Conservation (phyloP, 371 early-diverging fungal species). For the Funneliformis caledonium region DNA sequence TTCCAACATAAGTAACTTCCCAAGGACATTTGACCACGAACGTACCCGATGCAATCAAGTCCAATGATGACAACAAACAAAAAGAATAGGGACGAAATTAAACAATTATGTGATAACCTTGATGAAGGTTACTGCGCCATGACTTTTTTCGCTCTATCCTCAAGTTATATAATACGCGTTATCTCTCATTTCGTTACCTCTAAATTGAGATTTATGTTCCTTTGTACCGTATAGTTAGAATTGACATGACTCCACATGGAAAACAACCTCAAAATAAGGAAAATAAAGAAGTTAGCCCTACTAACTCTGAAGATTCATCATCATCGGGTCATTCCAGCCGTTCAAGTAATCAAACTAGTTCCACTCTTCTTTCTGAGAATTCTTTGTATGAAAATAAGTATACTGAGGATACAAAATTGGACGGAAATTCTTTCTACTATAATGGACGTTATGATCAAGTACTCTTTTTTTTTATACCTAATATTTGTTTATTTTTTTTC, state of each 20-base stretch:
- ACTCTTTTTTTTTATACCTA: background rate
- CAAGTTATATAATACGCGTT: background rate
- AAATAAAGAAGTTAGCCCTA: slow-evolving; percentile 11
- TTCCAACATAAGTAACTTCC: background rate
- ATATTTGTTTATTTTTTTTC: no score
- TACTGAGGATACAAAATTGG: background rate
- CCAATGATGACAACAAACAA: background rate
- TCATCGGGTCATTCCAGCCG: slow-evolving; percentile 27
- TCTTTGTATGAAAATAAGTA: slow-evolving; percentile 20
- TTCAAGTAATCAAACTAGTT: slow-evolving; percentile 17
- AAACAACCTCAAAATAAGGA: slow-evolving; percentile 13
- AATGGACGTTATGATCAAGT: background rate
- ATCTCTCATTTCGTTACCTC: background rate
- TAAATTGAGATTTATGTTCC: background rate
- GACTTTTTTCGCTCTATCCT: background rate
- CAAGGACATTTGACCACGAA: background rate
- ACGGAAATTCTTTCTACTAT: background rate
- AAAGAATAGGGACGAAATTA: background rate
- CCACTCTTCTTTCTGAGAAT: slow-evolving; percentile 11
- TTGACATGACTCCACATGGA: background rate
- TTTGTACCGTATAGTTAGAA: background rate
- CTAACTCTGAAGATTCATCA: slow-evolving; percentile 17
- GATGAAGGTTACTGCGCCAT: background rate
- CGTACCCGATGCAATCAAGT: no score
- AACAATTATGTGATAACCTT: background rate